Conservation (phyloP, 352 stramenopile genomes). For the Phytophthora pluvialis region DNA sequence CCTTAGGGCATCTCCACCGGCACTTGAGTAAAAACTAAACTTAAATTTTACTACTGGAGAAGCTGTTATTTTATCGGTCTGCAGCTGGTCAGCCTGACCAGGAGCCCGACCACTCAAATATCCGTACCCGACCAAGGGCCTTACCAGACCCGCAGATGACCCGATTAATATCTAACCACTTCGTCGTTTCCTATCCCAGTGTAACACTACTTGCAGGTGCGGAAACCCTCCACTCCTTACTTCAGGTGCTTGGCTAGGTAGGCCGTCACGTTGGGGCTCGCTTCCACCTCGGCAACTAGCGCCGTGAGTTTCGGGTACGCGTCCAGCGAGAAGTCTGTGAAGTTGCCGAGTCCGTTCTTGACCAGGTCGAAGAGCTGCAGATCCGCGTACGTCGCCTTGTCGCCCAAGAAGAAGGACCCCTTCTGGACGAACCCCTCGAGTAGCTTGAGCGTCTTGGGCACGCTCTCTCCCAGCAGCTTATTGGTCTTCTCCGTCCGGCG, state of each 20-base stretch:
- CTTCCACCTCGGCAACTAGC: conserved; percentile 42
- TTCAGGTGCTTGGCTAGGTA: conserved; percentile 43
- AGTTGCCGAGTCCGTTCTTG: conserved; percentile 46
- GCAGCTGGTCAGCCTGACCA: too few species aligned
- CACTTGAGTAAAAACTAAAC: too few species aligned
- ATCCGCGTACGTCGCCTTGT: conserved; percentile 56
- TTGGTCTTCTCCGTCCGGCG: conserved; percentile 52
- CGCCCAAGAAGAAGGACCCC: conserved; percentile 59
- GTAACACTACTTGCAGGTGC: too few species aligned
- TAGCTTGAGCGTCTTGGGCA: conserved; percentile 46
- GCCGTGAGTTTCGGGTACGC: conserved; percentile 54
- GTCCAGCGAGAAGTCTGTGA: conserved; percentile 39
- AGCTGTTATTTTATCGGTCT: too few species aligned
- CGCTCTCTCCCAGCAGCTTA: conserved; percentile 44
- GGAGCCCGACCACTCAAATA: too few species aligned
- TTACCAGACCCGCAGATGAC: too few species aligned
- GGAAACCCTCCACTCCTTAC: too few species aligned
- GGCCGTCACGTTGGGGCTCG: conserved; percentile 42
- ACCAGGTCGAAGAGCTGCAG: conserved; percentile 63
- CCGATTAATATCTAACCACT: too few species aligned
- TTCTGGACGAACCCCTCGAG: conserved; percentile 45
- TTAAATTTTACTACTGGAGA: too few species aligned
- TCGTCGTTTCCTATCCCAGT: too few species aligned
- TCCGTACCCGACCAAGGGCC: too few species aligned
- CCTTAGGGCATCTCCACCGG: too few species aligned